Evolutionary conservation across 2,329 filamentous ascomycete species (phyloP).

Genomic region (Fusarium neocosmosporiellum): DNA sequence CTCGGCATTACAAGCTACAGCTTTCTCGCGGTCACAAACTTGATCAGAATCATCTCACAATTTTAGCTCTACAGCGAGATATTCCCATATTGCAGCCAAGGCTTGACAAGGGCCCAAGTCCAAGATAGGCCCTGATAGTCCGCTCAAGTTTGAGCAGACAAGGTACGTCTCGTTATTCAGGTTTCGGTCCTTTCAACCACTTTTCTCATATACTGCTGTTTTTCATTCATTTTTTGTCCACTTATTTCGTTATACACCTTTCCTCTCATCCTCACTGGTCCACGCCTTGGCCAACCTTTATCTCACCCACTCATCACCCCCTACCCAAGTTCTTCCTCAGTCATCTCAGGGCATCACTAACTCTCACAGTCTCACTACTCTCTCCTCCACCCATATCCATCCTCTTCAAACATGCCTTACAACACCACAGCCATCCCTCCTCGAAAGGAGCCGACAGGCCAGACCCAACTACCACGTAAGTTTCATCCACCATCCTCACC

Average conservation of each 20-base stretch:
- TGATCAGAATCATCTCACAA: not conserved
- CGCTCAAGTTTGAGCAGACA: not conserved
- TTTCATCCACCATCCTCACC: constrained; percentile 32
- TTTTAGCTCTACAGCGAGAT: not conserved
- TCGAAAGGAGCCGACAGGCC: constrained; percentile 84
- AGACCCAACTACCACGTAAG: constrained; percentile 86
- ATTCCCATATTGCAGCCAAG: not conserved
- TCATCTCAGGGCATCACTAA: not conserved
- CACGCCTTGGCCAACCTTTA: not conserved
- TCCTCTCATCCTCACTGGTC: too few species aligned
- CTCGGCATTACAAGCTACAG: not conserved
- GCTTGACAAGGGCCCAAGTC: not conserved
- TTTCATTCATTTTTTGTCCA: not conserved
- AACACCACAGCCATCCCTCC: constrained; percentile 87
- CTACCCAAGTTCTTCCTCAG: not conserved
- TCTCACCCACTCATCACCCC: not conserved
- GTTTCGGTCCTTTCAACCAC: not conserved
- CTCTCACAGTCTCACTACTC: not conserved
- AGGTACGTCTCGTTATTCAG: constrained; percentile 18
- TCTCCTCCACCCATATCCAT: not conserved
- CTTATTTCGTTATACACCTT: too few species aligned
- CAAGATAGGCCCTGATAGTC: not conserved
- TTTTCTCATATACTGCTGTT: not conserved
- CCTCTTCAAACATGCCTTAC: constrained; percentile 76
- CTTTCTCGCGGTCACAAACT: not conserved